Conservation (phyloP, 176 grass and related monocot genomes). For the Poa annua region DNA sequence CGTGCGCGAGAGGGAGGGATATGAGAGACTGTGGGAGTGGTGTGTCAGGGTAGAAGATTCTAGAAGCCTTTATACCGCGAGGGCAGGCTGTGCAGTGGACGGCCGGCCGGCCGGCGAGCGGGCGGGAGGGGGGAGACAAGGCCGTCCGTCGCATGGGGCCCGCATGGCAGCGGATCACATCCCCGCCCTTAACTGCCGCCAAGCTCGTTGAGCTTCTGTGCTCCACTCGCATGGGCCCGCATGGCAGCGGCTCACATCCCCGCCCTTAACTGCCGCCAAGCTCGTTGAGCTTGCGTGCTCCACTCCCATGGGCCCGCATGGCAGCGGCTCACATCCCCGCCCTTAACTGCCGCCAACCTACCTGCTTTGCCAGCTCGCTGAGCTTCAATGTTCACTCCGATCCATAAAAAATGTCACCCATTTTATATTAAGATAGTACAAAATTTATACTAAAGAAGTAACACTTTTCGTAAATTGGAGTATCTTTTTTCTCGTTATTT, state of each 20-base stretch:
- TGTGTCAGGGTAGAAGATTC: neutral
- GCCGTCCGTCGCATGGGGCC: neutral
- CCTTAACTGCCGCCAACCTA: no score
- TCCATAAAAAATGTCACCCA: no score
- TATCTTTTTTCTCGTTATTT: neutral
- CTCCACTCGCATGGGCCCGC: no score
- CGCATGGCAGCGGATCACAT: neutral
- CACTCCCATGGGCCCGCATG: no score
- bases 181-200: no score
- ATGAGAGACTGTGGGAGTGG: neutral
- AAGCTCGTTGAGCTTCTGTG: no score
- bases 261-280: no score
- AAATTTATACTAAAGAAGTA: no score
- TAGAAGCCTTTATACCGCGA: slow-evolving; percentile 32
- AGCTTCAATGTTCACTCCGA: slow-evolving; percentile 1
- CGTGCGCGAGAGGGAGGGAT: neutral
- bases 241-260: no score
- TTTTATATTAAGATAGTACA: no score
- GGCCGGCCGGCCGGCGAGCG: slow-evolving; percentile 19
- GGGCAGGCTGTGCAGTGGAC: neutral
- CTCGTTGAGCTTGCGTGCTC: neutral
- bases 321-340: no score
- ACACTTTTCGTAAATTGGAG: no score
- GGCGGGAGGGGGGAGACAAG: neutral
- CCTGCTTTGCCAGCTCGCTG: neutral